A percentile compares a stretch with the other conserved stretches of the same genome.
These are phyloP conservation scores for Metschnikowia santaceciliae DNA, from an alignment of 805 yeast species.

Conservation along the genomic window DNA sequence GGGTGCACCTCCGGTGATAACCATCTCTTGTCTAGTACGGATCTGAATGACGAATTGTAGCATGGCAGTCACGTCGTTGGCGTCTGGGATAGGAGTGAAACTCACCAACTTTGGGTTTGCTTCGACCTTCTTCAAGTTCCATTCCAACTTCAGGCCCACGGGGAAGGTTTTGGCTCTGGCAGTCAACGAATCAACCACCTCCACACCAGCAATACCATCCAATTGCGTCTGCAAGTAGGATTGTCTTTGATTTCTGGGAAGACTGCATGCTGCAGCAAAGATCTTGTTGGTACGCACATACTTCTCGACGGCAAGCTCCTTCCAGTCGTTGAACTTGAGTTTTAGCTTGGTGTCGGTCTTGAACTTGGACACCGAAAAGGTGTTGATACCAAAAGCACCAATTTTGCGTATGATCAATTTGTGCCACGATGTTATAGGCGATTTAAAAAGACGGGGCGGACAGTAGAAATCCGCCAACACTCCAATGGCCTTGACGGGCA, in stretches of 20 bases:
- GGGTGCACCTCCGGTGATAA: slow-evolving; percentile 21
- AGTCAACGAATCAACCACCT: slow-evolving; percentile 29
- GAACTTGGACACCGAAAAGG: slow-evolving; percentile 48
- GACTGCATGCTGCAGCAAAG: slow-evolving; percentile 55
- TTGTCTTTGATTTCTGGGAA: slow-evolving; percentile 27
- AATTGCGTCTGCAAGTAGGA: slow-evolving; percentile 43
- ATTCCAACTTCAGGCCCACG: slow-evolving; percentile 52
- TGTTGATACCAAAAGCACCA: slow-evolving; percentile 64
- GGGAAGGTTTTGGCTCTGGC: slow-evolving; percentile 47
- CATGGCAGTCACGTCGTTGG: slow-evolving; percentile 33
- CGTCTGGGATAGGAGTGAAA: slow-evolving; percentile 61
- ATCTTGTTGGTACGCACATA: slow-evolving; percentile 78
- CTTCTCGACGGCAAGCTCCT: slow-evolving; percentile 74
- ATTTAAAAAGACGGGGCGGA: slow-evolving; percentile 31
- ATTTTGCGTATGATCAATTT: slow-evolving; percentile 54
- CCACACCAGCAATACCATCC: slow-evolving; percentile 32
- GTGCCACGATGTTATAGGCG: slow-evolving; percentile 35
- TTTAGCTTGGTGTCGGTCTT: slow-evolving; percentile 39
- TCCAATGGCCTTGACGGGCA: slow-evolving; percentile 36
- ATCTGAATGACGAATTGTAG: slow-evolving; percentile 39
- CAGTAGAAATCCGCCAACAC: slow-evolving; percentile 42
- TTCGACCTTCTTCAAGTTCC: slow-evolving; percentile 75
- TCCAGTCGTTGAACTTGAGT: slow-evolving; percentile 74
- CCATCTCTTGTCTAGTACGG: slow-evolving; percentile 34
- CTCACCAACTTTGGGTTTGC: slow-evolving; percentile 68